Base-by-base conservation (phyloP, 2,329 filamentous ascomycete genomes). In the Colletotrichum agaves region DNA sequence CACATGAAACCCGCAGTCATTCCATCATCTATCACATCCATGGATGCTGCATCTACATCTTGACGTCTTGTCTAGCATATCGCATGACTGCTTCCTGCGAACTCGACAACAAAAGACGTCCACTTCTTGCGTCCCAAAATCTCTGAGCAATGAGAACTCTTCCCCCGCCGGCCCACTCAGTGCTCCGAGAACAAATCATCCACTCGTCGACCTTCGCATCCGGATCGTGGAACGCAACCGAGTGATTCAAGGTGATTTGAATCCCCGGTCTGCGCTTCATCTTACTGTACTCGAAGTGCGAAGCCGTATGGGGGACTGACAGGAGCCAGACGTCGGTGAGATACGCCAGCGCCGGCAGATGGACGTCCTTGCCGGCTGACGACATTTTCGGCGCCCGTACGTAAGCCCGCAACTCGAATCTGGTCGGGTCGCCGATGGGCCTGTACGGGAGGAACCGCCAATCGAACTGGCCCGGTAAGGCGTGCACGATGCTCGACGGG, bases 81-180 rank as follows among this genome's bases (percentile, higher is more conserved):
- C 52, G 52, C 35, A 56, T 56, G 33, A 56, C 13, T 23, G n/a
- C 52, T n/a, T 56, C 52, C 35, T 56, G 52, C 1, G 52, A 39
- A 5, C 19, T 37, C 4, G 52, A 56, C 52, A 56, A 4, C 35
- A 56, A n/a, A 1, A 43, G 52, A 15, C 5, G 39, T 35, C 35
- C 35, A 12, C 37, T 56, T 8, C 17, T 4, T n/a, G 5, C 52
- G 5, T 43, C 35, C 52, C 52, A 56, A n/a, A 56, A 6, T 11
- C 52, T 56, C 19, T 56, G 33, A 1, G 52, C 41, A 7, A 56
- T 56, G 13, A 56, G 19, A 21, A 56, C 52, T 13, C 52, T 41
- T 10, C 35, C 52, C 2, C 35, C 52, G 35, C 52, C 52, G 19
- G 52, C 33, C 52, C 52, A 56, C 3, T 56, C 52, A 7, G 52